phyloP scores from a whole-genome alignment of 768 basidiomycete genomes.

The Phylloporus rhodoxanthus region DNA sequence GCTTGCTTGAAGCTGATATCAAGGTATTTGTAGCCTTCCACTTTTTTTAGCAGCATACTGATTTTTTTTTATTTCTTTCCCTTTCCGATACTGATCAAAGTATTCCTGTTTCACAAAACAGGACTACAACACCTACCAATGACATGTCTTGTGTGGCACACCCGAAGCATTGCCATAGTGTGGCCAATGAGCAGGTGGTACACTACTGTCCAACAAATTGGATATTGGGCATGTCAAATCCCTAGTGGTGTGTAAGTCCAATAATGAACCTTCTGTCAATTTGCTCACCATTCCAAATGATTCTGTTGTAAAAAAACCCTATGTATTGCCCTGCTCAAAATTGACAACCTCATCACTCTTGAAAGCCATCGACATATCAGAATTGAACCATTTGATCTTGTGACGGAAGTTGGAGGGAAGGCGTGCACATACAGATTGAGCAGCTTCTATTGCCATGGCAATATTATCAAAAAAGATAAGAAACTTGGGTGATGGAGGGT shows the following conservation, averaged over 20 bases:
- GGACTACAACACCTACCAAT: not conserved
- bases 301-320: conserved; percentile 21
- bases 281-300: conserved; percentile 34
- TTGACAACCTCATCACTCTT: conserved; percentile 10
- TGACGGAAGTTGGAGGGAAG: not conserved
- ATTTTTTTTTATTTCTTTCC: not conserved
- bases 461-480: not conserved
- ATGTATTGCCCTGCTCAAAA: conserved; percentile 1
- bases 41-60: not conserved
- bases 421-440: not conserved
- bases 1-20: not conserved
- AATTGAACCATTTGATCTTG: not conserved
- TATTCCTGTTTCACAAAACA: not conserved
- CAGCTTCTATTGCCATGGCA: not conserved
- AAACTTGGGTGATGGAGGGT: not conserved
- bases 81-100: not conserved
- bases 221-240: conserved; percentile 34
- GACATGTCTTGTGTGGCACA: not conserved
- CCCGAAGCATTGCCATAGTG: not conserved
- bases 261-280: not conserved
- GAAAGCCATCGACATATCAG: conserved; percentile 11
- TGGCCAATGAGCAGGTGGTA: conserved; percentile 19
- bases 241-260: conserved; percentile 17
- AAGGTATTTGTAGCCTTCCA: not conserved
- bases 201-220: conserved; percentile 32